Conservation (phyloP, 305 asterid genomes). For the Ilex paraguariensis region DNA sequence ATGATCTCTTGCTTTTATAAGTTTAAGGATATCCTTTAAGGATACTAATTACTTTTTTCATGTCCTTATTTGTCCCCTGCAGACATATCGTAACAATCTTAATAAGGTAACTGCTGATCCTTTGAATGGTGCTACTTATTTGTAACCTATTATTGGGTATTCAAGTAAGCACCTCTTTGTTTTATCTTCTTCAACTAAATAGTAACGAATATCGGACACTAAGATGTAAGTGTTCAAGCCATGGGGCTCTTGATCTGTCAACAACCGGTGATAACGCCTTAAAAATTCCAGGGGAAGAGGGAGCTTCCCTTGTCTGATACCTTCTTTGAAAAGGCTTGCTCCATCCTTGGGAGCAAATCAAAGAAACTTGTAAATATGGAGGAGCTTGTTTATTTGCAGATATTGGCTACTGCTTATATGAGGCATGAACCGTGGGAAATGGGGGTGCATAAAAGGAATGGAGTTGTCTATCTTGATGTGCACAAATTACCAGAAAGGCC, state of each 20-base stretch:
- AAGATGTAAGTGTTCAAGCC: no score
- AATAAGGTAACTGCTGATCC: conserved; percentile 63
- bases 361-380: no score
- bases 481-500: conserved; percentile 95
- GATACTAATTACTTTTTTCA: conserved; percentile 19
- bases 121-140: conserved; percentile 2
- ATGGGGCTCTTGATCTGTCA: no score
- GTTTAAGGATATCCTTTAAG: conserved; percentile 17
- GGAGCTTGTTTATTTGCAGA: conserved; percentile 36
- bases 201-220: no score
- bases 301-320: no score
- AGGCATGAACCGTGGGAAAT: conserved; percentile 98
- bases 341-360: no score
- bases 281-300: no score
- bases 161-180: background rate
- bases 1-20: conserved; percentile 15
- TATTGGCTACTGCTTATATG: conserved; percentile 88
- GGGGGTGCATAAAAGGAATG: conserved; percentile 98
- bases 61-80: conserved; percentile 31
- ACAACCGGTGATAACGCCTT: no score
- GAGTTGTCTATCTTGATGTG: conserved; percentile 89
- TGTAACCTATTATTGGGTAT: background rate
- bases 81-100: conserved; percentile 97
- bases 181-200: conserved; percentile 5
- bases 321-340: no score